Evolutionary conservation across 2,329 filamentous ascomycete genomes (phyloP), one percentile per base, ranked within the genome.

Genomic region (Leptographium wingfieldii): DNA sequence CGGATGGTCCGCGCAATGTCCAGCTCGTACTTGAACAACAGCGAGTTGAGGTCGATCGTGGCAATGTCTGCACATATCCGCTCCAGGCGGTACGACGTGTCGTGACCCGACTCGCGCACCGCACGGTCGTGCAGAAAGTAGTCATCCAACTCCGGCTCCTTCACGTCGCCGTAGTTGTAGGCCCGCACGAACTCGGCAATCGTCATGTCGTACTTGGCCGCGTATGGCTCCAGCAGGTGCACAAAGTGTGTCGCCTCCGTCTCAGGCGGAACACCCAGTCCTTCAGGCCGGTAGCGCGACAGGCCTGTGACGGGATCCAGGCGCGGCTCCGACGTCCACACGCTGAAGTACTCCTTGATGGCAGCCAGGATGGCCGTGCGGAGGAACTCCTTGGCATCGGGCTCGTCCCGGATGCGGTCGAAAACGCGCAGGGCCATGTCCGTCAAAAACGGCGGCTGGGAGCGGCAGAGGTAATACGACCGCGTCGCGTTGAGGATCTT

Each of bases 401-500:
- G 83, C 70, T 95, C 88, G 66, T 91, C 85, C 76, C 91, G 90
- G 72, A 96, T 97, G 69, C 87, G 88, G 68, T 96, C 91, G 70
- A 94, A 97, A 51, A 96, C 90, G 59, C 91, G 87, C 56, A 97
- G 78, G 12, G 92, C 88, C 91, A 99, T 96, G 72, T 99, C 94
- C 1, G 94, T 99, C 60, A 99, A 77, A 75, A 99, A 97, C 0
- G 94, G 94, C 2, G 94, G 94, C 73, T 99, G 94, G 2, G 94
- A 96, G 61, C 94, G 87, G 64, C 84, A 87, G 19, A 99, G 84
- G 70, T 99, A 99, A 77, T 99, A 99, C 1, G 92, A 92, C 43
- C 94, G 84, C 60, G 94, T 99, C 57, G 94, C 94, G 73, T 99
- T 99, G 65, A 97, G 82, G 62, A 99, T 96, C 77, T 97, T 99